Percentiles rank a stretch among this genome's conserved stretches.
Evolutionary conservation across 441 rosid species (phyloP).

Genomic region (Populus tomentosa): DNA sequence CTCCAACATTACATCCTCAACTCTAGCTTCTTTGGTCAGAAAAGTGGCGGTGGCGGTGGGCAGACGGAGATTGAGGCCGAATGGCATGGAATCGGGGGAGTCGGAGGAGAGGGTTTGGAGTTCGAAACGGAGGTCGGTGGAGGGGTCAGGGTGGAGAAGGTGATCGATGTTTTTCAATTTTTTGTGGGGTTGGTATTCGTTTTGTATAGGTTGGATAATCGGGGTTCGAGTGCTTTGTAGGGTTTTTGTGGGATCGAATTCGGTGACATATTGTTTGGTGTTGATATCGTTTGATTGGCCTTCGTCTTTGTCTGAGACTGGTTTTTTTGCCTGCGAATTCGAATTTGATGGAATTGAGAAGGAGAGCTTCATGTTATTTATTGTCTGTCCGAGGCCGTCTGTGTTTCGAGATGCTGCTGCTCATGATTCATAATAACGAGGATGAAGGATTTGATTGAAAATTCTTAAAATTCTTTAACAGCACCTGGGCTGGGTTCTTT

Average conservation of each 20-base stretch:
- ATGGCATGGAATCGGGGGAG: conserved; percentile 29
- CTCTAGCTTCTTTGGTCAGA: conserved; percentile 2
- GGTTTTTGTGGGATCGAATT: conserved; percentile 63
- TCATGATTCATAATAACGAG: background rate
- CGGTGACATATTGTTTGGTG: conserved; percentile 47
- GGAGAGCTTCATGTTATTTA: conserved; percentile 50
- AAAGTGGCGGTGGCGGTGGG: background rate
- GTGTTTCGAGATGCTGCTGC: background rate
- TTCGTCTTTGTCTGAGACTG: background rate
- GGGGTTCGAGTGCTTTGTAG: conserved; percentile 22
- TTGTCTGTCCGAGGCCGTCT: background rate
- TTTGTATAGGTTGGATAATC: conserved; percentile 64
- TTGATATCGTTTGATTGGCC: conserved; percentile 15
- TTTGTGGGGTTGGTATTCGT: conserved; percentile 64
- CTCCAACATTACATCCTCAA: conserved; percentile 39
- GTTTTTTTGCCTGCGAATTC: conserved; percentile 32
- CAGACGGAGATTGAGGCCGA: conserved; percentile 61
- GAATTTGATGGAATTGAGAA: conserved; percentile 57
- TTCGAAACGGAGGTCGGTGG: conserved; percentile 47
- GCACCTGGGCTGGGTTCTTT: no score
- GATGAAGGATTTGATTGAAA: conserved; percentile 4
- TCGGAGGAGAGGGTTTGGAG: conserved; percentile 28
- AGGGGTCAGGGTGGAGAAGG: conserved; percentile 35
- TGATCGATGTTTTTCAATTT: conserved; percentile 71
- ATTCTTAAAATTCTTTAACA: no score